These are phyloP conservation scores for Sugiyamaella pinicola DNA, from an alignment of 1,139 yeast genomes.

Conservation along the genomic window DNA sequence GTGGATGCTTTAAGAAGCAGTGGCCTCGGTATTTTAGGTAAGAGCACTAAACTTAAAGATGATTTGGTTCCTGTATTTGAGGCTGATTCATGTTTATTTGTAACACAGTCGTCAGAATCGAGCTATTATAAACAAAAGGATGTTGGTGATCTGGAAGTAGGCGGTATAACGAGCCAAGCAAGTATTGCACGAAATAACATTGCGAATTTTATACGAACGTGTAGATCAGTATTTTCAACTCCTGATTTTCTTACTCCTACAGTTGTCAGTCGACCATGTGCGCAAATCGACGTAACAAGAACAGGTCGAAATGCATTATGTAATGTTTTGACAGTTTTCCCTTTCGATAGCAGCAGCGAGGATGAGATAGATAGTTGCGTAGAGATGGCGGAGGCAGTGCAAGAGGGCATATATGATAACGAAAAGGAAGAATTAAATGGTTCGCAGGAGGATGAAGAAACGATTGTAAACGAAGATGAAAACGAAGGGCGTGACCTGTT, in stretches of 20 bases:
- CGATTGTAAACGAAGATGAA: too few species aligned
- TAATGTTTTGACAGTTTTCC: not conserved
- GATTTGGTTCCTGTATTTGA: slow-evolving; percentile 12
- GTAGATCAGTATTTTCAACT: not conserved
- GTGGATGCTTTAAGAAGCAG: not conserved
- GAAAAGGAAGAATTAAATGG: too few species aligned
- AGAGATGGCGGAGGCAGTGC: not conserved
- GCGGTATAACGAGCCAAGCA: not conserved
- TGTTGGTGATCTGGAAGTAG: not conserved
- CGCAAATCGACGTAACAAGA: too few species aligned
- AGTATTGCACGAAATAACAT: not conserved
- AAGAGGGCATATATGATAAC: not conserved
- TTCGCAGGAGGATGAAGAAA: too few species aligned
- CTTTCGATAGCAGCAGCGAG: not conserved
- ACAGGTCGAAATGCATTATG: too few species aligned
- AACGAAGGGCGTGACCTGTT: too few species aligned
- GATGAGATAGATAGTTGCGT: not conserved
- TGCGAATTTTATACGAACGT: not conserved
- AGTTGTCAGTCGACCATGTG: not conserved
- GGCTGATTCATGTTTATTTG: slow-evolving; percentile 11
- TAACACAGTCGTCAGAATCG: not conserved
- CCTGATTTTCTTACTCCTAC: not conserved
- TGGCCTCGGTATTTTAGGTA: not conserved
- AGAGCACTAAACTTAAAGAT: not conserved
- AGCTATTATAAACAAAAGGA: not conserved